Evolutionary conservation across 495 filamentous ascomycete genomes (phyloP).

Genomic region (Aspergillus ellipticus): DNA sequence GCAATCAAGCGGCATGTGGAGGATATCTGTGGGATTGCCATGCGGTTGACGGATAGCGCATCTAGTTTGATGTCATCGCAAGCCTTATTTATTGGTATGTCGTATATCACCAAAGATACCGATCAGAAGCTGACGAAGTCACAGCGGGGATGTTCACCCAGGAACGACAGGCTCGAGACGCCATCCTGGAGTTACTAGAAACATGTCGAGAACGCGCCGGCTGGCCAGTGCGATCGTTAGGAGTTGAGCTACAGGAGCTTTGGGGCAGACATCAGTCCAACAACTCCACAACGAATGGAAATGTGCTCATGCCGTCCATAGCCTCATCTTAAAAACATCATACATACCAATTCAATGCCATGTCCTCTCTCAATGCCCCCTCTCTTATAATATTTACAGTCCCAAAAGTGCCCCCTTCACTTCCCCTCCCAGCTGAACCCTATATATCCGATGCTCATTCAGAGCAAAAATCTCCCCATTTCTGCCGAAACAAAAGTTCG

Average conservation of each 20-base stretch:
- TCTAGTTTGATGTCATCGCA: conserved; percentile 30
- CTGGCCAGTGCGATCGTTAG: conserved; percentile 20
- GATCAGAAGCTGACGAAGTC: not conserved
- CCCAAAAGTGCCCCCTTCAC: conserved; percentile 34
- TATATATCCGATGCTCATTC: conserved; percentile 41
- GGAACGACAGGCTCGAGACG: conserved; percentile 10
- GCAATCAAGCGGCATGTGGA: conserved; percentile 17
- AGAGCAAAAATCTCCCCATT: conserved; percentile 39
- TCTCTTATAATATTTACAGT: not conserved
- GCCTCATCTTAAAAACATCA: not conserved
- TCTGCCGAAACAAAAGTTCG: conserved; percentile 45
- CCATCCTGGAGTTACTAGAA: conserved; percentile 19
- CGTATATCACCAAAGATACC: not conserved
- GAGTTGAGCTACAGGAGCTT: conserved; percentile 16
- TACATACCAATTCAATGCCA: not conserved
- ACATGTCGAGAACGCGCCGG: conserved; percentile 17
- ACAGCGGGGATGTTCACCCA: conserved; percentile 18
- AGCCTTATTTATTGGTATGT: conserved; percentile 22
- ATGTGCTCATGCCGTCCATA: not conserved
- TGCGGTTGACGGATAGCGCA: conserved; percentile 18
- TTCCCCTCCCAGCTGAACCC: conserved; percentile 24
- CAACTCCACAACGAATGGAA: not conserved
- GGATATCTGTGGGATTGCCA: conserved; percentile 23
- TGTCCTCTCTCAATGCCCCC: not conserved
- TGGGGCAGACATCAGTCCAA: conserved; percentile 9